Evolutionary conservation across 306 rosid genomes (phyloP), one percentile per base, ranked within the genome.

Genomic region (Cicer cuneatum): DNA sequence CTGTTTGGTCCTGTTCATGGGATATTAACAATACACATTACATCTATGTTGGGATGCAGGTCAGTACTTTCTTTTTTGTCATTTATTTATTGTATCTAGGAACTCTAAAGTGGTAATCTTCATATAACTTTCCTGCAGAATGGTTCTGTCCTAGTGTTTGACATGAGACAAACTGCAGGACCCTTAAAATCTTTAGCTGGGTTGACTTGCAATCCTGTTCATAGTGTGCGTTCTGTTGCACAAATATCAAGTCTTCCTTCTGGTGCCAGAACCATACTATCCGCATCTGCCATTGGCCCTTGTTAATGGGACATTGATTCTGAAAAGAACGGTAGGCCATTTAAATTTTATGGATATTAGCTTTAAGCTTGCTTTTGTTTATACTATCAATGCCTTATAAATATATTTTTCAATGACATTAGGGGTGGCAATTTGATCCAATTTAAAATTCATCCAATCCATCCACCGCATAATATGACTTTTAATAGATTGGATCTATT

Each of bases 1-100:
- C 96, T 75, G 96, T 96, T 75, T 90, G 99, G 96, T 86, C 99
- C 29, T 94, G 96, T 71, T 83, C 99, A 24, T 90, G 99, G 99
- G 97, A 94, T 87, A 87, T 81, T 64, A 83, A 74, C 65, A 63
- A 54, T 68, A 82, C 89, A 0, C 83, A 90, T 74, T 76, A 85
- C 82, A 46, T 83, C 61, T 94, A 91, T 81, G 95, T 91, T 37
- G 99, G 99, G 77, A 80, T 94, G 65, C 97, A 94, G 96, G 99
- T 94, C 14, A 72, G 85, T 70, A 35, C 40, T 19, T 66, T 65
- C 57, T 38, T 74, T 60, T 52, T 73, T 47, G 77, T 41, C 65
- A 46, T 75, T 67, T 68, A 46, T 75, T 67, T 54, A 65, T 38
- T 54, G 19, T 56, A 59, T n/a, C 46, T 38, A 12, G 1, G 39